Conservation (phyloP, 2,329 filamentous ascomycete genomes). For the Pestalotiopsis sp. region DNA sequence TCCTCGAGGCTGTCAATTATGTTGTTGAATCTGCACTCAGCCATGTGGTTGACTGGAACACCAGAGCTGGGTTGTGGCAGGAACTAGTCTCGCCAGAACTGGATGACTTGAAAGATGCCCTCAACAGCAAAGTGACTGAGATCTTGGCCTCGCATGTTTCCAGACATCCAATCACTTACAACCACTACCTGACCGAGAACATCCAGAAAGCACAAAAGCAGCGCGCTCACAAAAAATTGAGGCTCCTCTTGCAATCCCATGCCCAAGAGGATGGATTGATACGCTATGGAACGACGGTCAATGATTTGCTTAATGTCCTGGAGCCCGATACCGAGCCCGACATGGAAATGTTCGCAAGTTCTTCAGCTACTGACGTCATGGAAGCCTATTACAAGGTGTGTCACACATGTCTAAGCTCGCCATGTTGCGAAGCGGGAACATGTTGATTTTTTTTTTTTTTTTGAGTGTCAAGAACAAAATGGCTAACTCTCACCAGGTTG, state of each 20-base stretch:
- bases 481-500: conserved; percentile 22
- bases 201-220: conserved; percentile 31
- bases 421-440: no score
- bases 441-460: no score
- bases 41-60: conserved; percentile 23
- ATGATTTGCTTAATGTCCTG: background rate
- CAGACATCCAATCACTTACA: conserved; percentile 42
- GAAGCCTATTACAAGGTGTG: conserved; percentile 20
- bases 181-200: conserved; percentile 37
- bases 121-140: conserved; percentile 28
- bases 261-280: background rate
- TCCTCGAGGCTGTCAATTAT: conserved; percentile 22
- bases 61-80: conserved; percentile 21
- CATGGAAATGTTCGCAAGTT: conserved; percentile 10
- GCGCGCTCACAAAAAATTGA: background rate
- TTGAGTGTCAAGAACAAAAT: no score
- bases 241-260: background rate
- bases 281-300: background rate
- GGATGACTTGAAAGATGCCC: conserved; percentile 17
- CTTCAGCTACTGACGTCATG: conserved; percentile 12
- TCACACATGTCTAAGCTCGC: background rate
- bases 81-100: conserved; percentile 24
- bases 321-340: background rate
- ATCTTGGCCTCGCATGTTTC: conserved; percentile 27
- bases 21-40: conserved; percentile 22